These are phyloP conservation scores for Cavenderia fasciculata DNA, from an alignment of 78 protist genomes.

Conservation along the genomic window DNA sequence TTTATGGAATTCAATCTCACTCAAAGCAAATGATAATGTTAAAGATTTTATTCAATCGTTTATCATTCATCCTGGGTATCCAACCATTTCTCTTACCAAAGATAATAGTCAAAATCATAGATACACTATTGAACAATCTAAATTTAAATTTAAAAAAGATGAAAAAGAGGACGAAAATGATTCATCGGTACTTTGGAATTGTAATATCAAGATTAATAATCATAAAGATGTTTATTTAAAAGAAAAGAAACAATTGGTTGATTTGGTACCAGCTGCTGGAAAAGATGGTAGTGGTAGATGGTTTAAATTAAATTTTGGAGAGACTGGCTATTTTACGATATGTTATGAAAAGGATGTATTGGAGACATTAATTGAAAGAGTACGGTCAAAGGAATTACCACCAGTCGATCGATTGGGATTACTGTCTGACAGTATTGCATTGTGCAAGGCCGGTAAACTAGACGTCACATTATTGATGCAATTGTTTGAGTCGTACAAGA, in stretches of 20 bases:
- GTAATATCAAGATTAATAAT: not conserved
- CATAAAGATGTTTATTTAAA: not conserved
- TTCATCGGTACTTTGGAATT: not conserved
- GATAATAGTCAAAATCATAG: no score
- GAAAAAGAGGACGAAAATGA: no score
- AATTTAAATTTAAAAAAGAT: no score
- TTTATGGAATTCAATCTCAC: slow-evolving; percentile 91
- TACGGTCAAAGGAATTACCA: slow-evolving; percentile 16
- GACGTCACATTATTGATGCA: no score
- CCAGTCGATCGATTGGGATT: slow-evolving; percentile 38
- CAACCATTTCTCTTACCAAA: slow-evolving; percentile 34
- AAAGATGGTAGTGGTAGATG: slow-evolving; percentile 1
- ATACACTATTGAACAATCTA: no score
- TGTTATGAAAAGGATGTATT: slow-evolving; percentile 30
- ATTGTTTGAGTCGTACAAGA: no score
- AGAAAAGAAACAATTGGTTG: not conserved
- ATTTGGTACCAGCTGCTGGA: not conserved
- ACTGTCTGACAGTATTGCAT: slow-evolving; percentile 24
- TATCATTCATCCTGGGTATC: slow-evolving; percentile 49
- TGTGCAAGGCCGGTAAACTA: slow-evolving; percentile 33
- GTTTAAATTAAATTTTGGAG: slow-evolving; percentile 86
- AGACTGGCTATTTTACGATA: slow-evolving; percentile 86
- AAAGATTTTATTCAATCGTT: slow-evolving; percentile 10
- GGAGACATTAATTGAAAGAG: not conserved
- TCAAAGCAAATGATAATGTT: slow-evolving; percentile 16